Base-by-base conservation (phyloP, 805 yeast genomes). In the Cyberlindnera japonica region DNA sequence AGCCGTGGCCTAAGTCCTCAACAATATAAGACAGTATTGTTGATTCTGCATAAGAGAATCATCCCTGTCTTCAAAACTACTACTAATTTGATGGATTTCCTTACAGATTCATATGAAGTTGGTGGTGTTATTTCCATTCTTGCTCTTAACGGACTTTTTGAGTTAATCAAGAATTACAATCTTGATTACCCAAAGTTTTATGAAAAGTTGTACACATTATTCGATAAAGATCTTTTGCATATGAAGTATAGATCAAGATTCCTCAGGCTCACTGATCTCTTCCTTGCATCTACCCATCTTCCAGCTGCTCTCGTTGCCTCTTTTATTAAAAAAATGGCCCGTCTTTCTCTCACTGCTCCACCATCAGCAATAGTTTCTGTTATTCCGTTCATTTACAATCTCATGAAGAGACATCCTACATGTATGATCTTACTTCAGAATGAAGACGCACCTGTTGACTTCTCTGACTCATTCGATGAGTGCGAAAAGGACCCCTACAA, bases 141-240 rank as follows among this genome's bases (percentile, higher is more conserved):
- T 38, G 82, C 98, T 2, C 71, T 91, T 52, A 91, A 89, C 61
- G 95, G 96, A 10, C 68, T 91, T 38, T 91, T 88, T 64, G 88
- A 79, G 54, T 69, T 91, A 44, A 91, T 91, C 81, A 85, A 77
- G 54, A 70, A 72, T 41, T 79, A 77, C 61, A 90, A 90, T 58
- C 70, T 91, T 52, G 98, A 91, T 56, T 91, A 91, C 60, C 97
- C 98, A 14, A 82, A 88, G 47, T 93, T 91, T 57, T 91, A 79
- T 65, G 63, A 71, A 35, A 90, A 91, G 63, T 73, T 91, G 29
- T 91, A 93, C 61, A 79, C 82, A 9, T 71, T 93, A 29, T 71
- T 93, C 34, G 87, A 87, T 14, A 83, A 87, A 14, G 74, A 79
- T 25, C 61, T 93, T 42, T 66, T 93, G 54, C 90, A 82, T 58